Conservation (phyloP, 345 rosid genomes). For the Eucalyptus marginata region DNA sequence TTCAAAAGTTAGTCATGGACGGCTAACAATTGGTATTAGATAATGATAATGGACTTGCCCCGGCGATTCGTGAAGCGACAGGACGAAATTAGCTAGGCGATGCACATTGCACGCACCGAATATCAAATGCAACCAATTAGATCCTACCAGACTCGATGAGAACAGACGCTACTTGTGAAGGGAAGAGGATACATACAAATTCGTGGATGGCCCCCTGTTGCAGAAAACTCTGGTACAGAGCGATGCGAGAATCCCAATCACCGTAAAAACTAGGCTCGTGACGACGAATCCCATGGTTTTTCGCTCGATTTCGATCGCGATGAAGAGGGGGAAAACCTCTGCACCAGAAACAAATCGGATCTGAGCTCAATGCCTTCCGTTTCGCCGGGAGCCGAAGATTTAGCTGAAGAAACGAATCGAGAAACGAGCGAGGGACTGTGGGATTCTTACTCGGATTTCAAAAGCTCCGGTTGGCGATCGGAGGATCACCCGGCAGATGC, state of each 20-base stretch:
- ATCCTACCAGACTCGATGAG: not conserved
- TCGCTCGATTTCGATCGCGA: not conserved
- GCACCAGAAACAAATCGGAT: not conserved
- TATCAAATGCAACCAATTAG: not conserved
- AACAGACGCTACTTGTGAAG: not conserved
- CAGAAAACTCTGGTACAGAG: constrained; percentile 83
- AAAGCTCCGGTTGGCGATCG: not conserved
- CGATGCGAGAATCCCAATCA: constrained; percentile 67
- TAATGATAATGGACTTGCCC: not conserved
- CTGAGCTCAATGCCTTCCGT: not conserved
- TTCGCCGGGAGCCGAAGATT: not conserved
- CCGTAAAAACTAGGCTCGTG: constrained; percentile 65
- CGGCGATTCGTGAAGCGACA: not conserved
- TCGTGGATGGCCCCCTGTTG: constrained; percentile 80
- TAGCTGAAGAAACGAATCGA: not conserved
- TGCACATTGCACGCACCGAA: not conserved
- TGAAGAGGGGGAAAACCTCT: not conserved
- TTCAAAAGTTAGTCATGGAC: not conserved
- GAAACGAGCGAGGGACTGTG: not conserved
- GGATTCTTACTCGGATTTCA: not conserved
- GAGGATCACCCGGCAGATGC: not conserved
- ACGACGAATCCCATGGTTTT: constrained; percentile 70
- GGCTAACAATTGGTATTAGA: not conserved
- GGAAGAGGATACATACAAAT: constrained; percentile 43
- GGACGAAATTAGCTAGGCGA: not conserved